phyloP scores from a whole-genome alignment of 2,329 filamentous ascomycete species.

The Zasmidium citrigriseum region DNA sequence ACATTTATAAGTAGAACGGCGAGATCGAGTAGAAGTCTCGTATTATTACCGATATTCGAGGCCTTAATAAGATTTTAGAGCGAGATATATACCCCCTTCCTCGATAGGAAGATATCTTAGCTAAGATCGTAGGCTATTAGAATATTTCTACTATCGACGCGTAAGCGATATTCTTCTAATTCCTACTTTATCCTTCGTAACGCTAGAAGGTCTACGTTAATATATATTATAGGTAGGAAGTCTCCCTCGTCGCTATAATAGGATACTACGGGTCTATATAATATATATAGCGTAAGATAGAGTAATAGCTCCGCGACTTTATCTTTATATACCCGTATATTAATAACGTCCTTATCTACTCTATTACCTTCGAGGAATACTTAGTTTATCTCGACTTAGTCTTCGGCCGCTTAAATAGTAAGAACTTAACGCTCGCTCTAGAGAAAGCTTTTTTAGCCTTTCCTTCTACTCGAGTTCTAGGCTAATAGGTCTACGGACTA shows the following conservation, averaged over 20 bases:
- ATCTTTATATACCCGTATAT: neutral
- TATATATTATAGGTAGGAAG: neutral
- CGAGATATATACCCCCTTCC: neutral
- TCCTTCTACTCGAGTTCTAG: neutral
- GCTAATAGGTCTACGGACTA: neutral
- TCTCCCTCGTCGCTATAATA: neutral
- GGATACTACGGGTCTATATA: neutral
- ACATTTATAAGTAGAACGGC: neutral
- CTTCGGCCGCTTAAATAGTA: neutral
- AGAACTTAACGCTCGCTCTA: neutral
- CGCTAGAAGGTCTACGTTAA: neutral
- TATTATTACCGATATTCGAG: neutral
- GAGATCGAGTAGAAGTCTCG: neutral
- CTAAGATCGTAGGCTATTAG: neutral
- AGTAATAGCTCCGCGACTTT: neutral
- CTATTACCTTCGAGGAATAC: neutral
- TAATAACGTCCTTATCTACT: neutral
- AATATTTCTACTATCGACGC: neutral
- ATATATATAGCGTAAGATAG: neutral
- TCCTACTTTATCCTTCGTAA: neutral
- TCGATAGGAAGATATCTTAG: neutral
- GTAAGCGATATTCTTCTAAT: neutral
- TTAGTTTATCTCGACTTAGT: neutral
- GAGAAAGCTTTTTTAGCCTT: neutral
- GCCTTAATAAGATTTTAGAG: neutral